A percentile compares a stretch with the other conserved stretches of the same genome.
Conservation (phyloP, 1,139 yeast genomes). For the Eremothecium gossypii region DNA sequence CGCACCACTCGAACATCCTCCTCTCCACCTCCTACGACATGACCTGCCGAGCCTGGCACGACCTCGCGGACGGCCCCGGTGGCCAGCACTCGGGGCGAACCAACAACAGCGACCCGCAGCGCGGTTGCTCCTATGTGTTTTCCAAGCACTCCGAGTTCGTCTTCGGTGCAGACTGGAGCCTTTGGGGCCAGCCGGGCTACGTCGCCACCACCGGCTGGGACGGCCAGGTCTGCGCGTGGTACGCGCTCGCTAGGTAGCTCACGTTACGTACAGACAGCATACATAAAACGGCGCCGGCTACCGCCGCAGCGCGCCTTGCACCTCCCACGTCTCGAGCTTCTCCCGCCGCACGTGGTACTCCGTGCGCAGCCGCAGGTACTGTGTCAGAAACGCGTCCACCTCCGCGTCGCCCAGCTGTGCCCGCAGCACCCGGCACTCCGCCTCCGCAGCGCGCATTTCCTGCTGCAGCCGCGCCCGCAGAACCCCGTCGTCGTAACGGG, state of each 20-base stretch:
- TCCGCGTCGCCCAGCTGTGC: constrained; percentile 8
- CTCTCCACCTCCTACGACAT: constrained; percentile 82
- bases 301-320: constrained; percentile 17
- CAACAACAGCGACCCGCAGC: constrained; percentile 34
- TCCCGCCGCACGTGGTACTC: constrained; percentile 21
- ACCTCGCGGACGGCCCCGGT: constrained; percentile 41
- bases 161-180: constrained; percentile 89
- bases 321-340: constrained; percentile 24
- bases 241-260: constrained; percentile 34
- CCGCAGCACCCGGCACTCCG: constrained; percentile 13
- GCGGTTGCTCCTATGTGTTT: constrained; percentile 51
- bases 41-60: constrained; percentile 84
- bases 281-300: not conserved
- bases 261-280: constrained; percentile 20
- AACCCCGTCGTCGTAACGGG: constrained; percentile 18
- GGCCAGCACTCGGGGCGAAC: constrained; percentile 37
- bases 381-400: constrained; percentile 15
- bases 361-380: constrained; percentile 15
- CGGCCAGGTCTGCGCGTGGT: constrained; percentile 91
- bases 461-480: constrained; percentile 15
- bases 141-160: constrained; percentile 77
- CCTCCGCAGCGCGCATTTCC: constrained; percentile 14
- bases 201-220: constrained; percentile 96
- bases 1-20: constrained; percentile 65
- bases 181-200: constrained; percentile 97